A percentile compares a stretch with the other conserved stretches of the same genome.
phyloP scores from a whole-genome alignment of 1,284 basidiomycete species.

The Tranzscheliella williamsii region DNA sequence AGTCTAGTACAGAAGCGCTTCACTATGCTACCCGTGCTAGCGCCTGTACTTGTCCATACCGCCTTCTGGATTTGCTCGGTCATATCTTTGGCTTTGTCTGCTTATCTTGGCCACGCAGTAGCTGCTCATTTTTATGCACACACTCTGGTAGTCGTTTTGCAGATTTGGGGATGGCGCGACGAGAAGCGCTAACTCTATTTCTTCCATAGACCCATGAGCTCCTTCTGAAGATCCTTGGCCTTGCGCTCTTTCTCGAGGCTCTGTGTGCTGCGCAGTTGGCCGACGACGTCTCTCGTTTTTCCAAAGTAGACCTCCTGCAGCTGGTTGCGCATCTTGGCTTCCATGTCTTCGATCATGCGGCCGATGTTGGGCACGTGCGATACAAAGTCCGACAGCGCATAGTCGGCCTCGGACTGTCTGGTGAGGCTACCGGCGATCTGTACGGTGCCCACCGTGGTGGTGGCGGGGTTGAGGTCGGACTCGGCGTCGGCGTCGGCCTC shows the following conservation, averaged over 20 bases:
- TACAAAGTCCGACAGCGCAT: slow-evolving; percentile 37
- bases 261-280: slow-evolving; percentile 82
- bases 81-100: too few species aligned
- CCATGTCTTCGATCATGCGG: slow-evolving; percentile 95
- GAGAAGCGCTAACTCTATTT: too few species aligned
- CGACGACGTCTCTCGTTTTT: slow-evolving; percentile 93
- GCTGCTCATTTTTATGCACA: too few species aligned
- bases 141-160: too few species aligned
- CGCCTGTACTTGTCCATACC: too few species aligned
- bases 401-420: slow-evolving; percentile 75
- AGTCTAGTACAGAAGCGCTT: too few species aligned
- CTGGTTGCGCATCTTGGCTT: slow-evolving; percentile 95
- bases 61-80: too few species aligned
- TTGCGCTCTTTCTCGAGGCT: slow-evolving; percentile 80
- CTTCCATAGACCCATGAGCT: slow-evolving; percentile 74
- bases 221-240: slow-evolving; percentile 86
- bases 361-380: slow-evolving; percentile 92
- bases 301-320: slow-evolving; percentile 86
- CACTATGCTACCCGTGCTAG: too few species aligned
- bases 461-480: slow-evolving; percentile 5
- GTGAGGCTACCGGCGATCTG: slow-evolving; percentile 94
- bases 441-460: slow-evolving; percentile 70
- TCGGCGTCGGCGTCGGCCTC: slow-evolving; percentile 8
- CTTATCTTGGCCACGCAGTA: too few species aligned
- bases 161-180: too few species aligned